Conservation (phyloP, 345 rosid species). For the Dipteronia dyeriana region DNA sequence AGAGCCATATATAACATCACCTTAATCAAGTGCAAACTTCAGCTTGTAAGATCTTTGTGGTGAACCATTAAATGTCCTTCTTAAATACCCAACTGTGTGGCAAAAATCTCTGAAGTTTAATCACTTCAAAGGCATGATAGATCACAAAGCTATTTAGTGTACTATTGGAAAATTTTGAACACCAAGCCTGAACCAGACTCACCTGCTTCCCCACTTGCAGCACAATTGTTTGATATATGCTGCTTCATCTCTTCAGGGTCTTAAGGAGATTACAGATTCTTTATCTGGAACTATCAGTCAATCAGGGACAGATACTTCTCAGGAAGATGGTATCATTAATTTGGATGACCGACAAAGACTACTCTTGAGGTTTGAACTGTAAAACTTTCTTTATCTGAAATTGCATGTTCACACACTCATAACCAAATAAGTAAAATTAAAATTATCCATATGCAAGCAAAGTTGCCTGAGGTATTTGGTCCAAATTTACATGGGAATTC, state of each 20-base stretch:
- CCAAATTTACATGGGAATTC: not conserved
- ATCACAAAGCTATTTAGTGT: not conserved
- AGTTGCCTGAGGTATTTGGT: too few relatives aligned
- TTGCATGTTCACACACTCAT: not conserved
- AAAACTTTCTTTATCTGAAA: not conserved
- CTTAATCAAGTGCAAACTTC: not conserved
- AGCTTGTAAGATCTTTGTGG: not conserved
- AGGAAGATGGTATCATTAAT: slow-evolving; percentile 28
- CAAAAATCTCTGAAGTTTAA: not conserved
- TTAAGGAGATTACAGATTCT: slow-evolving; percentile 46
- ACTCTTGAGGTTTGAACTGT: slow-evolving; percentile 39
- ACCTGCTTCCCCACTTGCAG: not conserved
- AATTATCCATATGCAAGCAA: not conserved
- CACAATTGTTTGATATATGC: not conserved
- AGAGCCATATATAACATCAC: not conserved
- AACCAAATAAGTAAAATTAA: not conserved
- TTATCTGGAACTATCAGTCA: slow-evolving; percentile 21
- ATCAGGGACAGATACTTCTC: slow-evolving; percentile 27
- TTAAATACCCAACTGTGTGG: not conserved
- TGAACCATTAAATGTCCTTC: not conserved
- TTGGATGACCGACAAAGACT: slow-evolving; percentile 32
- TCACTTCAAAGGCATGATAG: not conserved
- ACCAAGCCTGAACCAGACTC: not conserved
- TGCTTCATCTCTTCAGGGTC: slow-evolving; percentile 46
- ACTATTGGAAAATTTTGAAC: not conserved